These are phyloP conservation scores for Hymenotorrendiella dingleyae DNA, from an alignment of 2,329 filamentous ascomycete genomes.

Conservation along the genomic window DNA sequence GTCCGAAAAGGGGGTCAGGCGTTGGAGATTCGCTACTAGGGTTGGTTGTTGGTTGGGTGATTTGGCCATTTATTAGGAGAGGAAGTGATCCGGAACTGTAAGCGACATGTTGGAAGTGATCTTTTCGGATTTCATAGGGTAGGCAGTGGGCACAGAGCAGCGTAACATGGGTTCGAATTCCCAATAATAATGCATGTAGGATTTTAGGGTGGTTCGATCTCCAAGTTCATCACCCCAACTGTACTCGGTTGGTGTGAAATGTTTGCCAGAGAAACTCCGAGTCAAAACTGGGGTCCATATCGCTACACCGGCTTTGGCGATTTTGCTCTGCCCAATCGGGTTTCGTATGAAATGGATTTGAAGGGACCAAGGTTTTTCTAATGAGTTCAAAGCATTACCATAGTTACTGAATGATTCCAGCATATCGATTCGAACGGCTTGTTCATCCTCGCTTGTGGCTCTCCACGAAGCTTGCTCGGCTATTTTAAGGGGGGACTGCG, in stretches of 20 bases:
- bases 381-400: neutral
- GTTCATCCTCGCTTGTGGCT: conserved; percentile 47
- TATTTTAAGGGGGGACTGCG: neutral
- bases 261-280: neutral
- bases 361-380: neutral
- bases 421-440: conserved; percentile 38
- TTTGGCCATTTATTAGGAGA: neutral
- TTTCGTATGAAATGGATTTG: conserved; percentile 5
- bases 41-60: neutral
- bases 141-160: too few species aligned
- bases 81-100: too few species aligned
- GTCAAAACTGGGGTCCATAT: neutral
- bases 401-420: neutral
- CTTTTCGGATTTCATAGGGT: too few species aligned
- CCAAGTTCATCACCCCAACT: too few species aligned
- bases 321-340: conserved; percentile 4
- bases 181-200: too few species aligned
- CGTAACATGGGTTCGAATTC: too few species aligned
- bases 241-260: neutral
- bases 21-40: neutral
- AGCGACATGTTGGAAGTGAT: too few species aligned
- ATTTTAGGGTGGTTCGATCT: too few species aligned
- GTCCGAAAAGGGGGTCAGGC: conserved; percentile 1
- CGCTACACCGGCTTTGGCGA: neutral
- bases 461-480: conserved; percentile 41